Base-by-base conservation (phyloP, 495 filamentous ascomycete species). In the Lepidopterella palustris region DNA sequence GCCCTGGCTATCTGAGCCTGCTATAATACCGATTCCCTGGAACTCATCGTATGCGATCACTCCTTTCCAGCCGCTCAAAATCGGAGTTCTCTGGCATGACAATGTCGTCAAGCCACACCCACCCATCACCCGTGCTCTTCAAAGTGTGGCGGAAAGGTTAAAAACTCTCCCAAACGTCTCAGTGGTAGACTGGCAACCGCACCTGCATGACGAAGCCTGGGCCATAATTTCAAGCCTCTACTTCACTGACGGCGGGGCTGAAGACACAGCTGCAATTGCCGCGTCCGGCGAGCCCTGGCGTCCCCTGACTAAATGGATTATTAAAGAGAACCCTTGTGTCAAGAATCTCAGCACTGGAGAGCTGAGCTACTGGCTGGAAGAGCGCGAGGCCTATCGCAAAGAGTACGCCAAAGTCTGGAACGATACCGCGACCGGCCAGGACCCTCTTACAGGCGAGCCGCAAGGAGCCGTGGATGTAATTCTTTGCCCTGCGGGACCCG, bases 61-160 rank as follows among this genome's bases (percentile, higher is more conserved):
- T 1, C 6, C 27, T n/a, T n/a, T 11, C 8, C 13, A 56, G 23
- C 52, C 27, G 6, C 72, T 90, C 42, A 86, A 82, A 49, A 70
- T 92, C 25, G 88, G 73, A 2, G 80, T 92, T 21, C 73, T 90
- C 52, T 85, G 82, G 80, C 74, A 86, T 70, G 88, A 92, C 65
- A 83, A 81, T 26, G 71, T 84, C n/a, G 83, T 88, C 24, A 79
- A 76, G 45, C 86, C 87, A 1, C 87, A 90, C 65, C 88, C 87
- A 3, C 88, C 88, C 0, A 74, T 91, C 0, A 74, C 73, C 0
- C 74, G 85, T 8, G 87, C 82, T 6, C 68, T 91, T 20, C 71
- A 77, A 40, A 67, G 79, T 27, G 73, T 86, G 0, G 77, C 78
- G n/a, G 71, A 73, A n/a, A 80, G 80, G 47, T 71, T 89, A 18